Evolutionary conservation across 345 rosid genomes (phyloP).

Genomic region (Clarkia xantiana): DNA sequence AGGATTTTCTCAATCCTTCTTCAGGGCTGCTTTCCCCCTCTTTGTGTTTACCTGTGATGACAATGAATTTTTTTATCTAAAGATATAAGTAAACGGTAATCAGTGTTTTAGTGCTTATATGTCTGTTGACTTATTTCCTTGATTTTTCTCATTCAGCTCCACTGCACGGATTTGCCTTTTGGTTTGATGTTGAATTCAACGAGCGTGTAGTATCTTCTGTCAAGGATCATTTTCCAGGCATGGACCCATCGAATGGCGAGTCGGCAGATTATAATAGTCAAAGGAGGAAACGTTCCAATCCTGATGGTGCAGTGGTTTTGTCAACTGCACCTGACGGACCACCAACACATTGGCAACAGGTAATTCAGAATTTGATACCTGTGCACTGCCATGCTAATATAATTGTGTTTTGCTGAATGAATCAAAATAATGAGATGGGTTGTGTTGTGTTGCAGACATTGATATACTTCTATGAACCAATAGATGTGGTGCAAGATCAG

Average conservation of each 20-base stretch:
- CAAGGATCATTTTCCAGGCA: conserved; percentile 17
- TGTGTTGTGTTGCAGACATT: conserved; percentile 46
- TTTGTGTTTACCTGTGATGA: too few species aligned
- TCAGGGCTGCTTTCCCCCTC: too few species aligned
- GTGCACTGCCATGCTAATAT: too few species aligned
- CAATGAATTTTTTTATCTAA: too few species aligned
- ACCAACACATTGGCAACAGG: conserved; percentile 99
- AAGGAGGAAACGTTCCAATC: conserved; percentile 55
- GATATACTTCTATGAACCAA: conserved; percentile 84
- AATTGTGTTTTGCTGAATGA: too few species aligned
- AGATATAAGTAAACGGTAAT: too few species aligned
- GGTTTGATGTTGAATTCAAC: conserved; percentile 91
- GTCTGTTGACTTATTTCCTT: too few species aligned
- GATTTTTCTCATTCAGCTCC: conserved; percentile 47
- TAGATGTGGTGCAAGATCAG: conserved; percentile 87
- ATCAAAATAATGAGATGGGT: too few species aligned
- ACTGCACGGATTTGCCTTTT: conserved; percentile 94
- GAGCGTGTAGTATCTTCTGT: conserved; percentile 32
- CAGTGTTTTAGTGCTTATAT: too few species aligned
- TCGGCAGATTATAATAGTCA: conserved; percentile 30
- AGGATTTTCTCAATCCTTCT: too few species aligned
- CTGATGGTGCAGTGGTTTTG: conserved; percentile 50
- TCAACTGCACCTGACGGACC: conserved; percentile 94
- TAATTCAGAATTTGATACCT: conserved; percentile 7
- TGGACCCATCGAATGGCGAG: conserved; percentile 23